Percentiles rank a stretch among this genome's conserved stretches.
Evolutionary conservation across 768 basidiomycete species (phyloP).

Genomic region (Phylloporus sp.): DNA sequence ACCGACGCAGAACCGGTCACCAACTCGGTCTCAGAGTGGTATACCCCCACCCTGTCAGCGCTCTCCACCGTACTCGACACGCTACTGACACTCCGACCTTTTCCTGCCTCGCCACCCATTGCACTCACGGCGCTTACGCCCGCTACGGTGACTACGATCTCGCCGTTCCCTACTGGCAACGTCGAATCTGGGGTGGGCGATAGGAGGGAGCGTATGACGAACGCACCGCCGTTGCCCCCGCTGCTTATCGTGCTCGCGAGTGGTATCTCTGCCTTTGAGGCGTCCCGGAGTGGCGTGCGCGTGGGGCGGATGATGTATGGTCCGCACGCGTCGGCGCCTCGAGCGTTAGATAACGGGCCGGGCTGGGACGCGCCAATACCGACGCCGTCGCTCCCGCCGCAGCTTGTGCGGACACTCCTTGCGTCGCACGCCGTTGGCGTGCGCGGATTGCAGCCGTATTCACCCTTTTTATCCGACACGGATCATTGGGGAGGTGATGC

Average conservation of each 20-base stretch:
- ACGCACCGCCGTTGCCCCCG: slow-evolving; percentile 31
- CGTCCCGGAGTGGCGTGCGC: slow-evolving; percentile 23
- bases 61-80: slow-evolving; percentile 33
- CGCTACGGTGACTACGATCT: neutral
- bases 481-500: slow-evolving; percentile 26
- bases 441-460: slow-evolving; percentile 11
- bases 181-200: slow-evolving; percentile 1
- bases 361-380: neutral
- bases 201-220: slow-evolving; percentile 22
- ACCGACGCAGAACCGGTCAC: neutral
- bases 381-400: slow-evolving; percentile 33
- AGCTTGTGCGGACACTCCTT: slow-evolving; percentile 25
- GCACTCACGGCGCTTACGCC: slow-evolving; percentile 16
- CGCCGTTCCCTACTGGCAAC: slow-evolving; percentile 9
- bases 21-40: neutral
- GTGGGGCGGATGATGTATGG: slow-evolving; percentile 17
- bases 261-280: slow-evolving; percentile 7
- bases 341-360: neutral
- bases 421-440: slow-evolving; percentile 20
- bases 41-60: slow-evolving; percentile 6
- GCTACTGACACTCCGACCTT: slow-evolving; percentile 31
- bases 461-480: slow-evolving; percentile 12
- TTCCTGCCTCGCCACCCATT: slow-evolving; percentile 23
- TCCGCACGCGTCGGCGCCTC: slow-evolving; percentile 14
- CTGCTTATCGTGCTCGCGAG: slow-evolving; percentile 24